These are phyloP conservation scores for Babesia sp. DNA, from an alignment of 169 alveolate species.

Conservation along the genomic window DNA sequence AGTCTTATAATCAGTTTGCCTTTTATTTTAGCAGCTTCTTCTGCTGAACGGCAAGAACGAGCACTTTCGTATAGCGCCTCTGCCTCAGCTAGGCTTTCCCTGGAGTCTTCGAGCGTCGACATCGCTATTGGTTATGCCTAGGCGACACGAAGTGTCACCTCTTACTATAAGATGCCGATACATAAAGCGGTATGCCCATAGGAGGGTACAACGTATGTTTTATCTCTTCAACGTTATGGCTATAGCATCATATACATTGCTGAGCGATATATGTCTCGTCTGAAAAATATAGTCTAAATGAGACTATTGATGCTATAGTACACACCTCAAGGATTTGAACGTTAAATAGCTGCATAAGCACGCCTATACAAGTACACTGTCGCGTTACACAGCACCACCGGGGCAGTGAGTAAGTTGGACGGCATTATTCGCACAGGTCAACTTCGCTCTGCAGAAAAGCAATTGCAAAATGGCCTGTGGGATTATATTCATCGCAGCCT, in stretches of 20 bases:
- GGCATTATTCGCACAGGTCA: background rate
- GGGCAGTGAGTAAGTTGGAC: background rate
- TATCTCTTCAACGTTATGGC: too few species aligned
- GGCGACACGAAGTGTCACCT: too few species aligned
- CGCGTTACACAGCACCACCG: constrained; percentile 8
- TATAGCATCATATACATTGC: too few species aligned
- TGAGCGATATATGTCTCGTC: too few species aligned
- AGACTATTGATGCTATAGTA: too few species aligned
- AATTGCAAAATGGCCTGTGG: constrained; percentile 7
- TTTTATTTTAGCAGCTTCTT: constrained; percentile 13
- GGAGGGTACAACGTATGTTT: too few species aligned
- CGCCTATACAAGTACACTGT: background rate
- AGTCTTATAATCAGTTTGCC: background rate
- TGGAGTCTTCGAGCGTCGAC: background rate
- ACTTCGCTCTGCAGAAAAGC: background rate
- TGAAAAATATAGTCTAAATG: too few species aligned
- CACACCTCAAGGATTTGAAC: too few species aligned
- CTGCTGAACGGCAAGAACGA: background rate
- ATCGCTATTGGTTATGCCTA: background rate
- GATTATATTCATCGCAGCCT: background rate
- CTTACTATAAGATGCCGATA: too few species aligned
- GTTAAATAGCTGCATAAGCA: too few species aligned
- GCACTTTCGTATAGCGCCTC: constrained; percentile 25
- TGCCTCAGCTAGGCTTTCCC: constrained; percentile 33
- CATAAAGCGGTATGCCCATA: too few species aligned